phyloP scores from a whole-genome alignment of 164 flowering plant species.

The Chimonanthus salicifolius region DNA sequence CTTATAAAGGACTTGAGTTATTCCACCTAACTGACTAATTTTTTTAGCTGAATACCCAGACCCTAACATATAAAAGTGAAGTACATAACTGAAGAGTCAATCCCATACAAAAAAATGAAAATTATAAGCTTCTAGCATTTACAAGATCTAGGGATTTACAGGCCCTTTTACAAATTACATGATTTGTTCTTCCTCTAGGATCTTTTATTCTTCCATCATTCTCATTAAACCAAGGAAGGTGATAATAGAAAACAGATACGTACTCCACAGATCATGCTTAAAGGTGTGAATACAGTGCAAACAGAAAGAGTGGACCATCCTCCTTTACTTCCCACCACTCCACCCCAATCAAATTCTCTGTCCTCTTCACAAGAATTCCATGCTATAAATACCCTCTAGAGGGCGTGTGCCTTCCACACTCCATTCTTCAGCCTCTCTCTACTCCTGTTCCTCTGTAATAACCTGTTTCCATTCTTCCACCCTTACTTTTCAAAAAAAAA shows the following conservation, averaged over 20 bases:
- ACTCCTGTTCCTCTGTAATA: background rate
- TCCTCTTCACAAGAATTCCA: background rate
- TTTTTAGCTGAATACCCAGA: too few species aligned
- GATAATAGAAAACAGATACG: background rate
- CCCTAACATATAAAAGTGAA: too few species aligned
- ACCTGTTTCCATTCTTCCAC: background rate
- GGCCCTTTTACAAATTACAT: too few species aligned
- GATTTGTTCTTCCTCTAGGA: too few species aligned
- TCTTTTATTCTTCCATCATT: background rate
- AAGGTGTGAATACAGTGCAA: background rate
- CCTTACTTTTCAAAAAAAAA: background rate
- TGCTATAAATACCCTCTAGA: background rate
- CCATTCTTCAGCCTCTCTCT: background rate
- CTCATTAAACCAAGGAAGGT: background rate
- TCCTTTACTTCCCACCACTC: background rate
- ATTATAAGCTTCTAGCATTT: too few species aligned
- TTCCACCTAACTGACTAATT: too few species aligned
- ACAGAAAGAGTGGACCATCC: background rate
- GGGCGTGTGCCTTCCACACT: background rate
- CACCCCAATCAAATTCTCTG: background rate
- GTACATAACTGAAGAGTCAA: too few species aligned
- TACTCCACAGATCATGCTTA: background rate
- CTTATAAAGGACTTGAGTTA: too few species aligned
- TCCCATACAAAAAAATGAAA: too few species aligned
- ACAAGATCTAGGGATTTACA: too few species aligned